Percentiles rank a stretch among this genome's conserved stretches.
These are phyloP conservation scores for Parathielavia appendiculata DNA, from an alignment of 495 filamentous ascomycete genomes.

Conservation along the genomic window DNA sequence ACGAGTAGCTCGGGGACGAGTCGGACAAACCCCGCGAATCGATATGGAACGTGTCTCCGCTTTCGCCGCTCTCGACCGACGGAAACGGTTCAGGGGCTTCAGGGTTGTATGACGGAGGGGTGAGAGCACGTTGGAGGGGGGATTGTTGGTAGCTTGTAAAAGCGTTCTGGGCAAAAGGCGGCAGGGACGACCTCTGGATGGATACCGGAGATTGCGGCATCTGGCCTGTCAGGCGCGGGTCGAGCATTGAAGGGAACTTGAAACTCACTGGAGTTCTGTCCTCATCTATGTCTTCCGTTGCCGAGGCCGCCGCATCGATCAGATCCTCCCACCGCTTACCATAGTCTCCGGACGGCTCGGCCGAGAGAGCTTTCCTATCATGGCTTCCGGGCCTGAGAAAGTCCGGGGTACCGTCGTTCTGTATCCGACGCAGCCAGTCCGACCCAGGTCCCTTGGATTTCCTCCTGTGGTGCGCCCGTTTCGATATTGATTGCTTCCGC, in stretches of 20 bases:
- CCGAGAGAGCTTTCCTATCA: slow-evolving; percentile 76
- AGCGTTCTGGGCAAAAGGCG: slow-evolving; percentile 58
- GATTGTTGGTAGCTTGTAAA: slow-evolving; percentile 78
- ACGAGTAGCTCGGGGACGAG: slow-evolving; percentile 51
- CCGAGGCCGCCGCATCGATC: slow-evolving; percentile 79
- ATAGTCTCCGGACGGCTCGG: slow-evolving; percentile 71
- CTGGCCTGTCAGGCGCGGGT: slow-evolving; percentile 46
- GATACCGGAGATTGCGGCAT: slow-evolving; percentile 63
- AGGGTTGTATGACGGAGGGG: slow-evolving; percentile 65
- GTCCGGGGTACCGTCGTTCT: slow-evolving; percentile 39
- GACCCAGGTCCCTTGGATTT: slow-evolving; percentile 58
- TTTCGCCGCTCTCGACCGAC: slow-evolving; percentile 66
- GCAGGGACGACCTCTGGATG: slow-evolving; percentile 70
- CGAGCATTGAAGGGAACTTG: slow-evolving; percentile 29
- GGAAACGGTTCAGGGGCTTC: slow-evolving; percentile 72
- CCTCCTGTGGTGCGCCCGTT: slow-evolving; percentile 70
- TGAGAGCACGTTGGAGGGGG: slow-evolving; percentile 78
- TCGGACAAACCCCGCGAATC: slow-evolving; percentile 48
- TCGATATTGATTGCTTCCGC: slow-evolving; percentile 78
- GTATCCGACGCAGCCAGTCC: slow-evolving; percentile 48
- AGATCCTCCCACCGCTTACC: slow-evolving; percentile 92
- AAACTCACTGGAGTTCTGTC: slow-evolving; percentile 72
- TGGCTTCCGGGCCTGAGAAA: slow-evolving; percentile 61
- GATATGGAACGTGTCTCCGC: slow-evolving; percentile 62
- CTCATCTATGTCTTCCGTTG: slow-evolving; percentile 85